These are phyloP conservation scores for Cardamine occulta DNA, from an alignment of 345 rosid species.

Conservation along the genomic window DNA sequence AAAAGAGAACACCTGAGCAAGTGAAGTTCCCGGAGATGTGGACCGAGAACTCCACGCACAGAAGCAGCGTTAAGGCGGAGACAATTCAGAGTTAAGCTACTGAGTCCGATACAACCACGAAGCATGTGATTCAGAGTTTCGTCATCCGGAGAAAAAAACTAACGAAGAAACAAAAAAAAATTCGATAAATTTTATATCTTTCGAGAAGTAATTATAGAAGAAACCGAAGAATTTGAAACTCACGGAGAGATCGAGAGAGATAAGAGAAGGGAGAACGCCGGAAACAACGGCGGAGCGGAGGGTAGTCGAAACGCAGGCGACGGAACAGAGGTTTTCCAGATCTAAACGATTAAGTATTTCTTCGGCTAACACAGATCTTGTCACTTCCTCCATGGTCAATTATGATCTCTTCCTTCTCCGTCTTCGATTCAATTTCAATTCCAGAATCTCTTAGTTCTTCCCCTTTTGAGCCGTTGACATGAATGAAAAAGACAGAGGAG, in stretches of 20 bases:
- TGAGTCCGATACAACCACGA: constrained; percentile 43
- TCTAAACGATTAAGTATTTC: constrained; percentile 59
- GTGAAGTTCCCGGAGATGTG: constrained; percentile 51
- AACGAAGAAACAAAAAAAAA: constrained; percentile 14
- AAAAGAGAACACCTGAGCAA: constrained; percentile 52
- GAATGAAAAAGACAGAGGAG: not conserved
- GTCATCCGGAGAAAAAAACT: constrained; percentile 51
- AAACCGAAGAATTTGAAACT: not conserved
- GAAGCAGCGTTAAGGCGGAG: constrained; percentile 49
- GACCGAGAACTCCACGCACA: constrained; percentile 43
- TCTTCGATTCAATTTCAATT: constrained; percentile 13
- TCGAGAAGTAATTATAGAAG: not conserved
- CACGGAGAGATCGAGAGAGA: constrained; percentile 56
- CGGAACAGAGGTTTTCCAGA: constrained; percentile 54
- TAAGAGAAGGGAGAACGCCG: constrained; percentile 49
- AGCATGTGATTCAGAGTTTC: constrained; percentile 47
- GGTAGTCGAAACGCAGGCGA: constrained; percentile 55
- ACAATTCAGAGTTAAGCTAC: constrained; percentile 53
- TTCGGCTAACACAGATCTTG: constrained; percentile 43
- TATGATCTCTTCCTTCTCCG: not conserved
- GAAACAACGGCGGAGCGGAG: constrained; percentile 53
- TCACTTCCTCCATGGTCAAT: constrained; percentile 38
- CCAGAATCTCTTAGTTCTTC: not conserved
- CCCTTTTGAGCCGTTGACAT: constrained; percentile 25
- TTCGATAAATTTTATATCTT: not conserved